Evolutionary conservation across 495 filamentous ascomycete species (phyloP), one percentile per base, ranked within the genome.

Genomic region (Chlorociboria aeruginascens): DNA sequence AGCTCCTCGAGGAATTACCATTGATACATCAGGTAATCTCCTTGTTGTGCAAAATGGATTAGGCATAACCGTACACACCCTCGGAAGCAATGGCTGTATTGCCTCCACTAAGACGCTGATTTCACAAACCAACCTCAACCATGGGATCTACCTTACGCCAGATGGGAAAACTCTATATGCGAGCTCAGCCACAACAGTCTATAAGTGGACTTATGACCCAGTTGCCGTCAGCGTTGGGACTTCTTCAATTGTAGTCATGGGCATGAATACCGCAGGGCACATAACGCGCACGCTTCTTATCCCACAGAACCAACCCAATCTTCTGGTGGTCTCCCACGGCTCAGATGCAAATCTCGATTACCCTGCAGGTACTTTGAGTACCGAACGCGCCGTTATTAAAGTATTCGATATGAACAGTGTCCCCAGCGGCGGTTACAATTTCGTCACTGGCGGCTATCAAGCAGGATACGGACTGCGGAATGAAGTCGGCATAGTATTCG

Each of bases 391-490:
- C 10, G 78, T 82, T 48, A 70, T 87, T 42, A 81, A 77, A 45
- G 78, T 74, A 25, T 87, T 85, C 63, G 72, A 79, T 60, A 51
- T 84, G 13, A 67, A 65, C 16, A 48, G 56, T 4, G 13, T 44
- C 10, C 32, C 44, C 0, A 34, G 55, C 8, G 47, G 61, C 6
- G 37, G 39, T 2, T 70, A 68, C 43, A 63, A 72, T 37, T 73
- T 60, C 32, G 48, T 65, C 17, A 66, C 56, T 13, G 63, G 73
- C 10, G 83, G 83, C n/a, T 50, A 63, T 32, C 59, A 76, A 3
- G 63, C 84, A 8, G 83, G 82, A 28, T 86, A 80, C 71, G 83
- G 83, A 30, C 69, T 88, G 16, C 70, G 83, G 17, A 86, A 86
- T 62, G 72, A 72, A 1, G 81, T 86, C 17, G 83, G 83, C 12